Conservation (phyloP, 2,329 filamentous ascomycete genomes). For the Cladophialophora carrionii region DNA sequence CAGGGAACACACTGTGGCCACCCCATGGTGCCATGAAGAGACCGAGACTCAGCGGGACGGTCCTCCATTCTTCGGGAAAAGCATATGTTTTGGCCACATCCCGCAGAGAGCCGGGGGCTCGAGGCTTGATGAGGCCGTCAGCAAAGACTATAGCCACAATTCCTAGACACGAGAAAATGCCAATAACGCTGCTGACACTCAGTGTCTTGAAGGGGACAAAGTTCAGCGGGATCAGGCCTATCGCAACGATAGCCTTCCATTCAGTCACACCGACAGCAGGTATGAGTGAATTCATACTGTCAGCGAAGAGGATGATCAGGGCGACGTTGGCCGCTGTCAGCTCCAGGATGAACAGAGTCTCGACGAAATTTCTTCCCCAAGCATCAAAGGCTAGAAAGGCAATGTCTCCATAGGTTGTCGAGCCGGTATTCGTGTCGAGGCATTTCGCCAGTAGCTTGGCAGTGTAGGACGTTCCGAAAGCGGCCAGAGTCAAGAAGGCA, state of each 20-base stretch:
- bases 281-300: constrained; percentile 79
- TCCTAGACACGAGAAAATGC: constrained; percentile 85
- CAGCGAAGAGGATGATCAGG: constrained; percentile 87
- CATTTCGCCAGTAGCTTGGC: constrained; percentile 83
- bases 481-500: constrained; percentile 71
- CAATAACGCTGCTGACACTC: constrained; percentile 87
- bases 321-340: constrained; percentile 87
- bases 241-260: constrained; percentile 85
- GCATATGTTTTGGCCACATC: constrained; percentile 79
- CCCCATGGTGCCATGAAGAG: constrained; percentile 84
- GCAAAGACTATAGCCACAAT: constrained; percentile 83
- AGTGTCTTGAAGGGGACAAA: constrained; percentile 81
- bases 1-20: constrained; percentile 77
- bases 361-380: constrained; percentile 77
- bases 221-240: constrained; percentile 77
- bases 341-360: constrained; percentile 84
- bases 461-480: constrained; percentile 79
- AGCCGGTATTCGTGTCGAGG: constrained; percentile 78
- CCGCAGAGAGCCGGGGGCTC: constrained; percentile 78
- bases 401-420: constrained; percentile 93
- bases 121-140: constrained; percentile 82
- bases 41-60: constrained; percentile 84
- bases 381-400: constrained; percentile 89
- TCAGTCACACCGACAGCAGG: constrained; percentile 68
- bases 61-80: constrained; percentile 83